Evolutionary conservation across 106 monocot species (phyloP), one percentile per base, ranked within the genome.

Genomic region (Allium sativum): DNA sequence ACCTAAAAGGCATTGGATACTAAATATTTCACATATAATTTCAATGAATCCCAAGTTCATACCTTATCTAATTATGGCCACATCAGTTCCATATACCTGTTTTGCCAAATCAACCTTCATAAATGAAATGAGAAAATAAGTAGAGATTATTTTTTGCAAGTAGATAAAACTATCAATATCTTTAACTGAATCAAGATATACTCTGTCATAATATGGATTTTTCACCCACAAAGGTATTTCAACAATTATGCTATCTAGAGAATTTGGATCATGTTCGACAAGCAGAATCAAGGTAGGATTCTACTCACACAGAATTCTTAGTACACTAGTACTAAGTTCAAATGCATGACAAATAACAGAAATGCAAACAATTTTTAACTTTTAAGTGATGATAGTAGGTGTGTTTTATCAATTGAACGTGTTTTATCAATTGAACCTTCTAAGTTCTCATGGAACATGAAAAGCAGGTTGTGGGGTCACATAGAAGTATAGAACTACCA

Each of bases 1-100:
- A 60, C 8, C 13, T 48, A 62, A 8, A 62, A 62, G 62, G 21
- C 21, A 18, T 18, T 9, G 19, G 10, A n/a, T 10, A 13, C 18
- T 61, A 12, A 10, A 61, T 61, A 45, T 63, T 48, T 12, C 18
- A 6, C 14, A 46, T 21, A 48, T 22, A 12, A 21, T 6, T 21
- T 40, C 9, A 3, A 41, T 50, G 64, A 65, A 65, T 51, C 40
- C 15, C 45, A 40, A 65, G 12, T 48, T 40, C 61, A 66, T 15
- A 96, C 95, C 95, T 96, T 96, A 68, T 96, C 90, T 42, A 96
- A 70, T 71, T 90, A 91, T 48, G 95, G 95, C 95, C 95, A 96
- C 87, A 96, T 87, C 7, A 10, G 60, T 58, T 84, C 84, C n/a
- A 96, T 12, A 53, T 90, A 82, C 65, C 64, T 81, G 79, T 96